Evolutionary conservation across 2,329 filamentous ascomycete genomes (phyloP), one percentile per base, ranked within the genome.

Genomic region (Ceratocystis diversiconidia): DNA sequence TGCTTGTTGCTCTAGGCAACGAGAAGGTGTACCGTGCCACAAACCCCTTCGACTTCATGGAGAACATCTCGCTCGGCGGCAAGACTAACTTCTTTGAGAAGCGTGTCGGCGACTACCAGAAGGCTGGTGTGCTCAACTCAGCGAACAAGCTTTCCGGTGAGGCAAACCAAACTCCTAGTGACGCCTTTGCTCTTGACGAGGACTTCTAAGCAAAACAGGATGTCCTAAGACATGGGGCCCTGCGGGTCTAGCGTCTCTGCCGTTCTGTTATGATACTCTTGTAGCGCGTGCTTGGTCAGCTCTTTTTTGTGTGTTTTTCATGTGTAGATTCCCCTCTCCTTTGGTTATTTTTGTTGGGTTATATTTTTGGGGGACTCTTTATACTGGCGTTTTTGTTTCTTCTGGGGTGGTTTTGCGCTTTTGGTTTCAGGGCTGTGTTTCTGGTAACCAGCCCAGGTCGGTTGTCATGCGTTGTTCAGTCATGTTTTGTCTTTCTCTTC

Each of bases 81-180:
- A 99, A 99, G 89, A 99, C 94, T 76, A 99, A 99, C 86, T 99
- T 99, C 85, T 99, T 99, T 76, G 94, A 99, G 88, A 99, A 99
- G 89, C 90, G 94, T 72, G 94, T 99, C 66, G 94, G 88, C 76
- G 94, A 99, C 74, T 99, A 99, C 85, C 94, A 99, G 80, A 99
- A 99, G 84, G 92, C 94, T 46, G 94, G 94, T 81, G 92, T 99
- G 76, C 95, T 99, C 90, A 87, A 87, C 73, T 92, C 89, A 79
- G 89, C 87, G 72, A 89, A 88, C 79, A 91, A 91, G 80, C 79
- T 82, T 22, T 76, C 80, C 8, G 75, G 75, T 5, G 71, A 73
- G 22, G 70, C 75, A 1, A 66, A 78, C 65, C 74, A 78, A 10
- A 80, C 81, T 72, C 84, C 85, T 69, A 82, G 82, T 46, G 89